Evolutionary conservation across 2,329 filamentous ascomycete species (phyloP), one percentile per base, ranked within the genome.

Genomic region (Penicillium italicum): DNA sequence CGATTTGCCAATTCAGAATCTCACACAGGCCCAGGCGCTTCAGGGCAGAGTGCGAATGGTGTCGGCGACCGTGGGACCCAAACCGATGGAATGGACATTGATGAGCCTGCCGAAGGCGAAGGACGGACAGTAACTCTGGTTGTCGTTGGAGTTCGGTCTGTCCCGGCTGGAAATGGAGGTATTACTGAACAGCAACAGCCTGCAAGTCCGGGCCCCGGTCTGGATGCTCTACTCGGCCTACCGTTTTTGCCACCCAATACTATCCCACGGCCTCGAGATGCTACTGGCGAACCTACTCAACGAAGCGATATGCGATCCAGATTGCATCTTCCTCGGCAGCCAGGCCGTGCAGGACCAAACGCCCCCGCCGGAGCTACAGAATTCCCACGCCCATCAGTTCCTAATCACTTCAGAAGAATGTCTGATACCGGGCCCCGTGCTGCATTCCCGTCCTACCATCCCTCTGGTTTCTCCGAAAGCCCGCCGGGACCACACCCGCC

Each of bases 81-180:
- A 38, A 53, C 59, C 6, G 72, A 74, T 58, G 67, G 70, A 45
- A 73, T 75, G 67, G 72, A 75, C 53, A 52, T 73, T 44, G 76
- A 78, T 43, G 73, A 72, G 22, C 65, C 68, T 59, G 56, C 72
- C 42, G 75, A 76, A 36, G 75, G 66, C 24, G 79, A 80, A 53
- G 81, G 81, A 44, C 78, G 85, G 22, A 86, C 85, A 72, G 83
- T 88, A 37, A 86, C 86, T 9, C 80, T 88, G 59, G 87, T 88
- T 41, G 85, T 88, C 50, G 85, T 88, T 38, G 86, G 86, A 51
- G 87, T 88, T 53, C 77, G 85, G 50, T 86, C 85, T 26, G 85
- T 88, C 55, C 84, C 81, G 31, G 80, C 83, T 20, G 76, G 76
- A 26, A 77, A 76, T 59, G 74, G 76, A 14, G 70, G 74, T 24